Evolutionary conservation across 164 flowering plant species (phyloP).

Genomic region (Berberis thunbergii): DNA sequence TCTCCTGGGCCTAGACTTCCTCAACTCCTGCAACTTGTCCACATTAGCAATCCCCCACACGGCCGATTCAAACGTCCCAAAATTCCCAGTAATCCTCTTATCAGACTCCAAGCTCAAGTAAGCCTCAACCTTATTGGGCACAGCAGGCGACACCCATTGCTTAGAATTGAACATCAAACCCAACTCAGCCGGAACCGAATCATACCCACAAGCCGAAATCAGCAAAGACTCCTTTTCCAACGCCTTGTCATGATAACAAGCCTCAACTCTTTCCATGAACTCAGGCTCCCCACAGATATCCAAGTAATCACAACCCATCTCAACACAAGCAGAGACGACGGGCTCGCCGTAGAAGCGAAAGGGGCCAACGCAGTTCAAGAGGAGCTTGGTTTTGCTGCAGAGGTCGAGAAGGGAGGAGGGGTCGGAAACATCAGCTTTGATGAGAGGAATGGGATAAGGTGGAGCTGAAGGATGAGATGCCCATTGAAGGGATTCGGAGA

Average conservation of each 20-base stretch:
- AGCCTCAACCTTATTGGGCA: slow-evolving; percentile 48
- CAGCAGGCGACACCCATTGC: slow-evolving; percentile 47
- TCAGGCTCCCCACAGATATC: slow-evolving; percentile 83
- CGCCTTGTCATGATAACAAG: slow-evolving; percentile 38
- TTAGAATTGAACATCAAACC: slow-evolving; percentile 57
- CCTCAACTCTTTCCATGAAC: slow-evolving; percentile 75
- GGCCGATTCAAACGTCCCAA: slow-evolving; percentile 61
- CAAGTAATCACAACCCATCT: slow-evolving; percentile 30
- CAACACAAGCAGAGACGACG: slow-evolving; percentile 43
- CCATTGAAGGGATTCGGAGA: slow-evolving; percentile 49
- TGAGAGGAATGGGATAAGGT: slow-evolving; percentile 40
- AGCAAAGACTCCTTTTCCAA: slow-evolving; percentile 45
- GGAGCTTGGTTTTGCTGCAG: slow-evolving; percentile 34
- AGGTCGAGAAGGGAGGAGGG: slow-evolving; percentile 34
- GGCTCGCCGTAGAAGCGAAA: slow-evolving; percentile 63
- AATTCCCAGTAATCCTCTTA: slow-evolving; percentile 52
- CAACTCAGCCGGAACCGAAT: slow-evolving; percentile 73
- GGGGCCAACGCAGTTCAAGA: slow-evolving; percentile 78
- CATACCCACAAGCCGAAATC: slow-evolving; percentile 73
- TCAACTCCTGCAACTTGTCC: slow-evolving; percentile 36
- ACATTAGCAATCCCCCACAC: slow-evolving; percentile 62
- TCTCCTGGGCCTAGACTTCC: slow-evolving; percentile 49
- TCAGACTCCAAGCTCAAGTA: slow-evolving; percentile 70
- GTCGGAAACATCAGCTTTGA: slow-evolving; percentile 23
- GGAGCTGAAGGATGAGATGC: slow-evolving; percentile 37